Evolutionary conservation across 1,284 basidiomycete genomes (phyloP).

Genomic region (Sporisorium graminicola): DNA sequence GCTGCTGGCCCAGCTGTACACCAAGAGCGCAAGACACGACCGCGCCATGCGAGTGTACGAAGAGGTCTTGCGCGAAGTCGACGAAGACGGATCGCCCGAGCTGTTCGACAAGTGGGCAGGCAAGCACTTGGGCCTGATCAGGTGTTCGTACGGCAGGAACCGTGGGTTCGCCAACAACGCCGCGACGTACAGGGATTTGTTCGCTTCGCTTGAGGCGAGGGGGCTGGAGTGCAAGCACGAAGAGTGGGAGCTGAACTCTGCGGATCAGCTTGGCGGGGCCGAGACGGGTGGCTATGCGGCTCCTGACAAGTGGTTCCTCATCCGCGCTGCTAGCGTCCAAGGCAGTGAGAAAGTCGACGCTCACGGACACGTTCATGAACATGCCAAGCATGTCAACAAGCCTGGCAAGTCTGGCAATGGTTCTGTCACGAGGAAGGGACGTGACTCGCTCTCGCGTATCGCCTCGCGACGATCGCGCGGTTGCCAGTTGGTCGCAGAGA

Average conservation of each 20-base stretch:
- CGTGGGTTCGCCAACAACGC: not conserved
- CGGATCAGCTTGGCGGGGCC: not conserved
- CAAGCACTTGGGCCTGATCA: not conserved
- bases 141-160: not conserved
- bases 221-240: not conserved
- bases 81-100: constrained; percentile 4
- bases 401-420: no score
- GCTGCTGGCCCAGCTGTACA: constrained; percentile 3
- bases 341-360: not conserved
- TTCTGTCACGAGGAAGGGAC: not conserved
- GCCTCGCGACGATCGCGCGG: constrained; percentile 10
- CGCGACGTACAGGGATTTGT: not conserved
- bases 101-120: constrained; percentile 1
- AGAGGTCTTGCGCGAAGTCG: constrained; percentile 8
- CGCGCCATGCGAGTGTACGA: constrained; percentile 8
- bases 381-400: not conserved
- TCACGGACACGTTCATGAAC: not conserved
- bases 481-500: constrained; percentile 2
- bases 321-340: not conserved
- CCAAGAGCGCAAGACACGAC: not conserved
- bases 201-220: not conserved
- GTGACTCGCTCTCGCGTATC: constrained; percentile 6
- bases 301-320: not conserved
- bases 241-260: not conserved
- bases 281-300: not conserved